Base-by-base conservation (phyloP, 1,284 basidiomycete species). In the Marasmius fiardii region DNA sequence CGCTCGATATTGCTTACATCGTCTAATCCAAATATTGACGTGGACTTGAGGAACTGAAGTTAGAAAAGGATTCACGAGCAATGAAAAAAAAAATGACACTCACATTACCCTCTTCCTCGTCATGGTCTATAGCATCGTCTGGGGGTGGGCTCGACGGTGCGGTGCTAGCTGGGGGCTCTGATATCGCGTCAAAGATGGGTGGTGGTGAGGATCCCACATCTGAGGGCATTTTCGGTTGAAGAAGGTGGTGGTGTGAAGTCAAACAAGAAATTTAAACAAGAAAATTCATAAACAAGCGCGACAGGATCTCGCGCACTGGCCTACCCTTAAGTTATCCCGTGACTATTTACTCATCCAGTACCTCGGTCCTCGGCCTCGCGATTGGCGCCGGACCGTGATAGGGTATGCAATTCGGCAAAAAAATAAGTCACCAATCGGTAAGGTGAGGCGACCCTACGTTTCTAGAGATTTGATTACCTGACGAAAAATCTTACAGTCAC, bases 91-190 rank as follows among this genome's bases (percentile, higher is more conserved):
- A 49, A 31, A n/a, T 26, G 26, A 54, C 35, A 37, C 48, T 53
- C 41, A 53, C 56, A 44, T 57, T 43, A 16, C 55, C 35, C 14
- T 49, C 35, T 57, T 64, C 49, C 41, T 62, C 52, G 31, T 61
- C 62, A 34, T 54, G 45, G 23, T 43, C 44, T 26, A 54, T 54
- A 54, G 21, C 41, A 24, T 59, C 60, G 3, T 60, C 57, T 21
- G 71, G 68, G 44, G 73, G 70, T 35, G 69, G 65, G 23, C 64
- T 68, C 1, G 74, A 68, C 1, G 70, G 63, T 1, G 71, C 65
- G 0, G 71, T 69, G 56, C 72, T 74, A 14, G 66, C 58, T 35
- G 58, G 50, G 16, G 67, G 44, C 3, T 54, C 63, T 23, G 68
- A 65, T 0, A 67, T 66, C 51, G 64, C 63, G 23, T 59, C 61